Evolutionary conservation across 257 asterid genomes (phyloP).

Genomic region (Nicotiana paniculata): DNA sequence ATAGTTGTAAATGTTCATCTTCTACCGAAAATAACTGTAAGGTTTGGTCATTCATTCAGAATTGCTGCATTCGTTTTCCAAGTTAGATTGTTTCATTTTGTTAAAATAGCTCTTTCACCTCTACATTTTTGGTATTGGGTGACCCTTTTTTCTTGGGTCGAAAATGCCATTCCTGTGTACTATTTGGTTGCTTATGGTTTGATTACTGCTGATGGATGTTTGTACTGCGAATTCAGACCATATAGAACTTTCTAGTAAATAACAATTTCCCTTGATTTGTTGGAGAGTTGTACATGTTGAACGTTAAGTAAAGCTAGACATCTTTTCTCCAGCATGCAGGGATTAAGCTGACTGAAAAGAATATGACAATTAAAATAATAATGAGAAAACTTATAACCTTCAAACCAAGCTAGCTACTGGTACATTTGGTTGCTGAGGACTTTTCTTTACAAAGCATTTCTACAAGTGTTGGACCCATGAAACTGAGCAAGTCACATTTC

Average conservation of each 20-base stretch:
- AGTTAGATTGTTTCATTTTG: background rate
- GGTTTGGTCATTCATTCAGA: background rate
- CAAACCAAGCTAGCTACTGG: too few relatives aligned
- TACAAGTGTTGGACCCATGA: too few relatives aligned
- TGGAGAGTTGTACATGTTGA: background rate
- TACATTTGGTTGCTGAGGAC: too few relatives aligned
- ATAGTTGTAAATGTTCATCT: background rate
- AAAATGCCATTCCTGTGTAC: background rate
- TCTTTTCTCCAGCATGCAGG: background rate
- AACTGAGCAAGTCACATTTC: background rate
- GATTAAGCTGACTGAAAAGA: background rate
- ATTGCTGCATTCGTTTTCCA: background rate
- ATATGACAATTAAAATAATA: background rate
- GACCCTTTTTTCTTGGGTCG: background rate
- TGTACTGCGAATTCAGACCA: background rate
- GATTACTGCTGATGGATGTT: background rate
- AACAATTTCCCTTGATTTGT: background rate
- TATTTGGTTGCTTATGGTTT: background rate
- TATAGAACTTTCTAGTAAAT: background rate
- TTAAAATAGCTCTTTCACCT: background rate
- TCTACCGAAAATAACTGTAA: background rate
- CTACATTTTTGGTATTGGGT: background rate
- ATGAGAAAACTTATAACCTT: background rate
- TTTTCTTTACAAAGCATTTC: too few relatives aligned
- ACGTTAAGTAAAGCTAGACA: background rate